Conservation (phyloP, 257 asterid genomes). For the Linderniella brevidens region DNA sequence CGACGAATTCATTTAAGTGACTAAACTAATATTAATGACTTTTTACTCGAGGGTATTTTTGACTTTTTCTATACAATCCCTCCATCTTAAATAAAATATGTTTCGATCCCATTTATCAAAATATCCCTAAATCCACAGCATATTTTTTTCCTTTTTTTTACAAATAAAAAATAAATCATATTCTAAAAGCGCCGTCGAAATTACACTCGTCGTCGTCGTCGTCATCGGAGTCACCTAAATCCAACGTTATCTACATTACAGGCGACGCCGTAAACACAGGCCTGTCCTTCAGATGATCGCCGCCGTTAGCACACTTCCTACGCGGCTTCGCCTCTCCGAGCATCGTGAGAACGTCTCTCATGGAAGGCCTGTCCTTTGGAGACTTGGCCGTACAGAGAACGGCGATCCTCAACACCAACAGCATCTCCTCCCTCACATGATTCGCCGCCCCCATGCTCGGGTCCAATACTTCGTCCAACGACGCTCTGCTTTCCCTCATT, state of each 20-base stretch:
- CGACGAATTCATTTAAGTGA: too few species aligned
- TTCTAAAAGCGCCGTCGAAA: too few species aligned
- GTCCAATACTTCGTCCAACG: conserved; percentile 27
- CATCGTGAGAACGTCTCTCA: conserved; percentile 64
- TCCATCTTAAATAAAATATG: too few species aligned
- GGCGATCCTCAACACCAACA: conserved; percentile 56
- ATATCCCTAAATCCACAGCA: too few species aligned
- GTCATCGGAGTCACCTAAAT: too few species aligned
- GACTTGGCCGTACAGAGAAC: conserved; percentile 63
- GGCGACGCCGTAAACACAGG: conserved; percentile 63
- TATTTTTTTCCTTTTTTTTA: too few species aligned
- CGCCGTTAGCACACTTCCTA: conserved; percentile 56
- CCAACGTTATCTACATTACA: conserved; percentile 48
- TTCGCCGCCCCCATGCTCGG: conserved; percentile 39
- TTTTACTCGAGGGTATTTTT: too few species aligned
- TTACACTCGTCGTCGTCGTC: too few species aligned
- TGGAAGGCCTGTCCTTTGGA: conserved; percentile 70
- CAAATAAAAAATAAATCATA: too few species aligned
- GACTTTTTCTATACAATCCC: too few species aligned
- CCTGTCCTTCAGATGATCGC: conserved; percentile 36
- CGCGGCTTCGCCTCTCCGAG: conserved; percentile 81
- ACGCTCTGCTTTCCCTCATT: conserved; percentile 13
- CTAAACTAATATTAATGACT: too few species aligned
- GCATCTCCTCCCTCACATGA: conserved; percentile 67
- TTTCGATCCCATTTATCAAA: too few species aligned